A percentile compares a stretch with the other conserved stretches of the same genome.
These are phyloP conservation scores for Speleostelium caveatum DNA, from an alignment of 78 protist species.

Conservation along the genomic window DNA sequence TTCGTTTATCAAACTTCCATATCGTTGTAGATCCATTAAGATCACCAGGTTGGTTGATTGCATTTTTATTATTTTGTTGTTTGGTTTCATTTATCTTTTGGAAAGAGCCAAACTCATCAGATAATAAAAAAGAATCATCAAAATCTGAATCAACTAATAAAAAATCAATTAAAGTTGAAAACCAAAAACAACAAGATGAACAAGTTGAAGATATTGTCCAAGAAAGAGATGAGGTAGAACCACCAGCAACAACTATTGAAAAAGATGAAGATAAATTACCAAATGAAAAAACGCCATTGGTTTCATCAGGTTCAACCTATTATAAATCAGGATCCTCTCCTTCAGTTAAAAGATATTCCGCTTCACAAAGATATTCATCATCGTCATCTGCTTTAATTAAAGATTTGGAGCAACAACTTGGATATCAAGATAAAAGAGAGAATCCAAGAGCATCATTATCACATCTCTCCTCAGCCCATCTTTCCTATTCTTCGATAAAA, in stretches of 20 bases:
- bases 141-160: no score
- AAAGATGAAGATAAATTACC: no score
- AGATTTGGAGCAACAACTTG: no score
- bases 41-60: constrained; percentile 56
- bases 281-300: no score
- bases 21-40: constrained; percentile 26
- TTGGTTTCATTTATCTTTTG: constrained; percentile 44
- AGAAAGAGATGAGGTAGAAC: not conserved
- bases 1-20: constrained; percentile 16
- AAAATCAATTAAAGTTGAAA: not conserved
- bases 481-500: not conserved
- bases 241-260: not conserved
- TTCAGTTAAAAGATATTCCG: not conserved
- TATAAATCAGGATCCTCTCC: not conserved
- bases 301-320: no score
- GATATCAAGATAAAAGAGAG: no score
- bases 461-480: not conserved
- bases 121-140: not conserved
- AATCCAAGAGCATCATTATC: no score
- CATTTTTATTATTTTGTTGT: constrained; percentile 26
- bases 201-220: not conserved
- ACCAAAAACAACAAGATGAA: not conserved
- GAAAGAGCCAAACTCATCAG: constrained; percentile 19
- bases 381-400: no score
- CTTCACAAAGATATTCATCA: no score